Evolutionary conservation across 768 basidiomycete genomes (phyloP), one percentile per base, ranked within the genome.

Genomic region (Calocera cornea): DNA sequence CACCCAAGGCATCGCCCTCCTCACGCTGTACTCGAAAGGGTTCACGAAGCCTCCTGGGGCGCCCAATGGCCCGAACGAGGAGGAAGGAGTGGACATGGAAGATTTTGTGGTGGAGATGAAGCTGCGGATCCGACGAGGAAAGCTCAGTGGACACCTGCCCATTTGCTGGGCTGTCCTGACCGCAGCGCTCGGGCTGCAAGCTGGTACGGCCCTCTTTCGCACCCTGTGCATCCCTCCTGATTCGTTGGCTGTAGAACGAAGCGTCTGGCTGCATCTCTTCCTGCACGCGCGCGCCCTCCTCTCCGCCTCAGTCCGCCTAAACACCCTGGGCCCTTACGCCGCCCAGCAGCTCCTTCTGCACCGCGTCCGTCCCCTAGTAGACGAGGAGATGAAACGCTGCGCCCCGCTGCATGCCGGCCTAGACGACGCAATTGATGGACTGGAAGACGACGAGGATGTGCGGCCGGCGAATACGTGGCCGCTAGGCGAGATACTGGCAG

Each of bases 381-480:
- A 84, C 3, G 75, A 76, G 2, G 83, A 88, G 69, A 73, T 81
- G 5, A 69, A 72, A 1, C 79, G 77, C 65, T 85, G 82, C 71
- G 77, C 76, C 41, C 66, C 79, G 63, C 72, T 87, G 44, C 80
- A 80, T n/a, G 84, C 86, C 2, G 82, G 83, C 0, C 44, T 81
- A 64, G 67, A 79, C 16, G 11, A 44, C 17, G 40, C 38, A 16
- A 24, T 34, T 8, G 24, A 33, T 12, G 63, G 22, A 22, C 34
- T 64, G 17, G 70, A 69, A 5, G 65, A 70, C 34, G 73, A 71
- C 63, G 68, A 76, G n/a, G 73, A 79, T 12, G 72, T 79, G 36
- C 88, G 86, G 0, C 93, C 95, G 2, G 87, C 88, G 40, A 93
- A 87, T 72, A 97, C 92, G 17, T 98, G 95, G 95, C 97, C 95